Evolutionary conservation across 1,139 yeast genomes (phyloP).

Genomic region (Suhomyces maxii): DNA sequence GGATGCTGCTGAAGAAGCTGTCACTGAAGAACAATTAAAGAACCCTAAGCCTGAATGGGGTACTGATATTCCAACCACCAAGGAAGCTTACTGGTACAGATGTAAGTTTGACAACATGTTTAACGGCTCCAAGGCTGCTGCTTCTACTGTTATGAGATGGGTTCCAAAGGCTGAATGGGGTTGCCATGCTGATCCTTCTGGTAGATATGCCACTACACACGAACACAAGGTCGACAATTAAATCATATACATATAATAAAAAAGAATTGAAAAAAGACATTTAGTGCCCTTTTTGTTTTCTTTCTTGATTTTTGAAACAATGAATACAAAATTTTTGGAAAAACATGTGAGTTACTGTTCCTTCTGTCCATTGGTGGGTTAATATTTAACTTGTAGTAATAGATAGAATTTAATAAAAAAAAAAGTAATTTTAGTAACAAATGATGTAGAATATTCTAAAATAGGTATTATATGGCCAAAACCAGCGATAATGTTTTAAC

Average conservation of each 20-base stretch:
- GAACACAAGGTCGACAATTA: constrained; percentile 48
- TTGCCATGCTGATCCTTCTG: constrained; percentile 97
- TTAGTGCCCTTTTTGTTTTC: too few relatives aligned
- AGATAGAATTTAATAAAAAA: not conserved
- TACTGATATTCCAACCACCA: constrained; percentile 87
- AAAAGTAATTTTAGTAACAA: not conserved
- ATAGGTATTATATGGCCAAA: too few relatives aligned
- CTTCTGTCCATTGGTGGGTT: not conserved
- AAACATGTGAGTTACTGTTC: too few relatives aligned
- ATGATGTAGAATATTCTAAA: too few relatives aligned
- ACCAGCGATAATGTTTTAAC: too few relatives aligned
- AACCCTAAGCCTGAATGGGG: constrained; percentile 97
- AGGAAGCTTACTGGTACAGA: constrained; percentile 99
- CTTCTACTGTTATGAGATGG: constrained; percentile 98
- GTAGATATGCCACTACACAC: constrained; percentile 92
- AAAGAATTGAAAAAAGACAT: too few relatives aligned
- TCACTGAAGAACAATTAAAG: constrained; percentile 86
- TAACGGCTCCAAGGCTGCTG: constrained; percentile 82
- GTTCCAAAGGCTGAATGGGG: constrained; percentile 99
- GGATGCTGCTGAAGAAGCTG: constrained; percentile 86
- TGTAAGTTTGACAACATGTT: constrained; percentile 90
- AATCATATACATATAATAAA: constrained; percentile 22
- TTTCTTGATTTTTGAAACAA: too few relatives aligned
- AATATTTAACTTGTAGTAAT: not conserved
- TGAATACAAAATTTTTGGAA: too few relatives aligned